Percentiles rank a stretch among this genome's conserved stretches.
Evolutionary conservation across 495 filamentous ascomycete genomes (phyloP).

Genomic region (Aspergillus sclerotiicarbonarius): DNA sequence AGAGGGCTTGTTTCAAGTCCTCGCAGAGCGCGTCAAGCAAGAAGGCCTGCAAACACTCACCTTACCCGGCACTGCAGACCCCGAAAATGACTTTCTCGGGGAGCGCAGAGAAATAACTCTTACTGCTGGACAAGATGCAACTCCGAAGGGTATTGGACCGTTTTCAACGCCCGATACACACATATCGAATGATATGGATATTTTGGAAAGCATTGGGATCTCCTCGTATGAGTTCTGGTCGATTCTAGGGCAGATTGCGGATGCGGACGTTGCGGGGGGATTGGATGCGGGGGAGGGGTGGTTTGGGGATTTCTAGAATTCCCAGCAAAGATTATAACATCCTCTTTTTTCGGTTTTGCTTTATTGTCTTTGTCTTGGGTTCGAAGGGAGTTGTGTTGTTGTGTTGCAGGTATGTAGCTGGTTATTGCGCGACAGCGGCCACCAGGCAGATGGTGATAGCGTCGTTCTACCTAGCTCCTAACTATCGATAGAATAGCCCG

Average conservation of each 20-base stretch:
- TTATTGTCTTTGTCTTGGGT: too few species aligned
- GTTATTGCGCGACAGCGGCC: too few species aligned
- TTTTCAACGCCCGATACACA: not conserved
- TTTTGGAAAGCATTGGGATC: conserved; percentile 30
- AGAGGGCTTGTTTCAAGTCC: conserved; percentile 24
- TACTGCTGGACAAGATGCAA: not conserved
- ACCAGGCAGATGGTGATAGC: too few species aligned
- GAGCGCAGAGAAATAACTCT: not conserved
- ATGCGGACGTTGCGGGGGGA: not conserved
- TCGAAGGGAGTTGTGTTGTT: too few species aligned
- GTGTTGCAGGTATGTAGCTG: too few species aligned
- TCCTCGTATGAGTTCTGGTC: conserved; percentile 32
- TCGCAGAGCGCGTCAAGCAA: conserved; percentile 7
- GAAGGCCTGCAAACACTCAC: conserved; percentile 3
- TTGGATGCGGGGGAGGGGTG: not conserved
- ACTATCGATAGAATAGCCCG: too few species aligned
- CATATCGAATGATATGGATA: conserved; percentile 14
- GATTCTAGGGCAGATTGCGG: conserved; percentile 28
- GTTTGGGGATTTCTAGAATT: not conserved
- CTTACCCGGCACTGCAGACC: not conserved
- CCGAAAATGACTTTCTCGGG: not conserved
- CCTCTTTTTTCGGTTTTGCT: too few species aligned
- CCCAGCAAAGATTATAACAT: too few species aligned
- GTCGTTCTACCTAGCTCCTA: too few species aligned
- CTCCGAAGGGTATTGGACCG: not conserved